These are phyloP conservation scores for Arabidopsis suecica DNA, from an alignment of 345 rosid genomes.

Conservation along the genomic window DNA sequence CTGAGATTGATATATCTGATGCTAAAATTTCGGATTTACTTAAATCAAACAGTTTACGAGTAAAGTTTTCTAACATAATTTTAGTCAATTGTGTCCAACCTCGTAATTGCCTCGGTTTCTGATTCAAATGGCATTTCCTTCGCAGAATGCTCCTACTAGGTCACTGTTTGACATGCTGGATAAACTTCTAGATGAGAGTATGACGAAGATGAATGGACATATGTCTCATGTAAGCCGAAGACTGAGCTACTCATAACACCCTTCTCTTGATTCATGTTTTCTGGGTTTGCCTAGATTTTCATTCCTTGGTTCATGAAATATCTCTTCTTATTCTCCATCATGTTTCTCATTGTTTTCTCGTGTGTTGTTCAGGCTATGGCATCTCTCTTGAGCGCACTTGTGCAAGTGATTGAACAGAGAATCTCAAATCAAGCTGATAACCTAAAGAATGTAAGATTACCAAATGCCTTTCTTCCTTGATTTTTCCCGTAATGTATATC, in stretches of 20 bases:
- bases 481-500: constrained; percentile 23
- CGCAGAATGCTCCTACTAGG: constrained; percentile 75
- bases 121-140: constrained; percentile 38
- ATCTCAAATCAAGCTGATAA: constrained; percentile 73
- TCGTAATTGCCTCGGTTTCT: constrained; percentile 27
- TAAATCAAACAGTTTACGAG: constrained; percentile 70
- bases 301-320: constrained; percentile 24
- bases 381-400: constrained; percentile 60
- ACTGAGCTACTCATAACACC: constrained; percentile 28
- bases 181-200: constrained; percentile 70
- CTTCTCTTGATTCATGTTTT: constrained; percentile 24
- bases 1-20: constrained; percentile 61
- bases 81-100: constrained; percentile 14
- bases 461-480: constrained; percentile 26
- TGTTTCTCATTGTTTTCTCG: constrained; percentile 1
- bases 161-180: constrained; percentile 67
- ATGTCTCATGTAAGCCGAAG: constrained; percentile 66
- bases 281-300: constrained; percentile 17
- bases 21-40: constrained; percentile 62
- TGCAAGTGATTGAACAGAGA: constrained; percentile 75
- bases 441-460: constrained; percentile 66
- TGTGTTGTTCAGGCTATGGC: constrained; percentile 56
- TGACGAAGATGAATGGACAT: constrained; percentile 70
- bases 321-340: constrained; percentile 19
- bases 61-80: constrained; percentile 47